A percentile compares a stretch with the other conserved stretches of the same genome.
Evolutionary conservation across 2,329 filamentous ascomycete species (phyloP).

Genomic region (Plectosphaerella cucumerina): DNA sequence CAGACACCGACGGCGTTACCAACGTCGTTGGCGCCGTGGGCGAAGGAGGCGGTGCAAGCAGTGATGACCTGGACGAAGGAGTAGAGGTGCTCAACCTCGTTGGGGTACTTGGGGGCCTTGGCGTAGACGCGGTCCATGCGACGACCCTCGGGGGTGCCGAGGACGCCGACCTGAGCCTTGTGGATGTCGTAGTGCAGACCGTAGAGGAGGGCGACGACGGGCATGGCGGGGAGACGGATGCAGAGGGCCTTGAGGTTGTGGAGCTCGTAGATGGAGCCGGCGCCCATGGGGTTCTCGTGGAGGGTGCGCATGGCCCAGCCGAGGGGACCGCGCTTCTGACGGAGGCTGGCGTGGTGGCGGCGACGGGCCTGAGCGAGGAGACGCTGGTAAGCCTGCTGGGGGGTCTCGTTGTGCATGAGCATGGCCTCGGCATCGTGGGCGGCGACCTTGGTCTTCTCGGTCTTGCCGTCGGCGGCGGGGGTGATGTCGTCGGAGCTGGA

Average conservation of each 20-base stretch:
- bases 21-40: constrained; percentile 75
- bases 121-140: constrained; percentile 68
- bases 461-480: constrained; percentile 19
- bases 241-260: constrained; percentile 61
- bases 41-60: constrained; percentile 69
- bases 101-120: constrained; percentile 60
- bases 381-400: constrained; percentile 56
- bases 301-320: constrained; percentile 79
- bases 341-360: constrained; percentile 58
- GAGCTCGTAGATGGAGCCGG: constrained; percentile 71
- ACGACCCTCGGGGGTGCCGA: constrained; percentile 67
- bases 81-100: constrained; percentile 67
- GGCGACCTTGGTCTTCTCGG: constrained; percentile 37
- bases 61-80: constrained; percentile 64
- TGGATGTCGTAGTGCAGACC: constrained; percentile 81
- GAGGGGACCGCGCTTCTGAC: constrained; percentile 58
- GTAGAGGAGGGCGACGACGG: constrained; percentile 62
- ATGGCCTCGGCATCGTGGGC: constrained; percentile 42
- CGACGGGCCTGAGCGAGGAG: constrained; percentile 52
- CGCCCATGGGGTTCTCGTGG: constrained; percentile 67
- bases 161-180: constrained; percentile 65
- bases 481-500: constrained; percentile 35
- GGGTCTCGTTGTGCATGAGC: constrained; percentile 51
- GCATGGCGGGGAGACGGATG: constrained; percentile 65
- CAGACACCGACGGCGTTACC: constrained; percentile 67